Conservation (phyloP, 495 filamentous ascomycete genomes). For the Aspergillus sparsus region DNA sequence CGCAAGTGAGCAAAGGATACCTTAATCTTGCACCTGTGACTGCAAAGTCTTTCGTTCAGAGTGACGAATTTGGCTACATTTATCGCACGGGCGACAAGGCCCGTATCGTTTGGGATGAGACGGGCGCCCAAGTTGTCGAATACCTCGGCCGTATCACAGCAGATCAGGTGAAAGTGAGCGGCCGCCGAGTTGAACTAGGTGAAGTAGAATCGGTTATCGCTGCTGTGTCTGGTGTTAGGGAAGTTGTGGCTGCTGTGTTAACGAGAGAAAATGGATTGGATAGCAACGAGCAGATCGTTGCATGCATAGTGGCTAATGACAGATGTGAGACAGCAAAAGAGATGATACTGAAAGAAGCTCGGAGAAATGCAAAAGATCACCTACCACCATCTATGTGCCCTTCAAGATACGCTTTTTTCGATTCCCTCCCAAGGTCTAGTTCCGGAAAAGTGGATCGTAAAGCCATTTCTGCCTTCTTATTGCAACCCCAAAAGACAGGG, state of each 20-base stretch:
- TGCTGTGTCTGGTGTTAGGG: constrained; percentile 22
- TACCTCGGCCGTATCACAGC: constrained; percentile 74
- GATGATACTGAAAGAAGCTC: constrained; percentile 39
- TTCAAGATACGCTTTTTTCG: constrained; percentile 24
- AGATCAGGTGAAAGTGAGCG: constrained; percentile 86
- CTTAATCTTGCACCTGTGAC: constrained; percentile 43
- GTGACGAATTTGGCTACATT: constrained; percentile 45
- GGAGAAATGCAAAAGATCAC: constrained; percentile 42
- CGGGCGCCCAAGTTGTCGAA: constrained; percentile 39
- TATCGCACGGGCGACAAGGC: constrained; percentile 81
- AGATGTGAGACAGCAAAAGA: constrained; percentile 25
- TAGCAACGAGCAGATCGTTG: constrained; percentile 29
- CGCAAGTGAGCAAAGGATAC: constrained; percentile 50
- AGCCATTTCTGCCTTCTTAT: constrained; percentile 22
- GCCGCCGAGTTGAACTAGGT: constrained; percentile 85
- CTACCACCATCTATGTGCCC: constrained; percentile 28
- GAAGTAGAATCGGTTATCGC: constrained; percentile 65
- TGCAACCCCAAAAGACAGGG: constrained; percentile 3
- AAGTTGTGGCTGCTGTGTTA: constrained; percentile 25
- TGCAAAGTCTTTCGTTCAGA: constrained; percentile 38
- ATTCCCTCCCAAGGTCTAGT: constrained; percentile 28
- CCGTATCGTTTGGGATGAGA: constrained; percentile 42
- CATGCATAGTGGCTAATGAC: constrained; percentile 26
- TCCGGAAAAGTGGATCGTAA: constrained; percentile 32
- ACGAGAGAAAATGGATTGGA: constrained; percentile 19